Evolutionary conservation across 441 rosid species (phyloP).

Genomic region (Jatropha podagrica): DNA sequence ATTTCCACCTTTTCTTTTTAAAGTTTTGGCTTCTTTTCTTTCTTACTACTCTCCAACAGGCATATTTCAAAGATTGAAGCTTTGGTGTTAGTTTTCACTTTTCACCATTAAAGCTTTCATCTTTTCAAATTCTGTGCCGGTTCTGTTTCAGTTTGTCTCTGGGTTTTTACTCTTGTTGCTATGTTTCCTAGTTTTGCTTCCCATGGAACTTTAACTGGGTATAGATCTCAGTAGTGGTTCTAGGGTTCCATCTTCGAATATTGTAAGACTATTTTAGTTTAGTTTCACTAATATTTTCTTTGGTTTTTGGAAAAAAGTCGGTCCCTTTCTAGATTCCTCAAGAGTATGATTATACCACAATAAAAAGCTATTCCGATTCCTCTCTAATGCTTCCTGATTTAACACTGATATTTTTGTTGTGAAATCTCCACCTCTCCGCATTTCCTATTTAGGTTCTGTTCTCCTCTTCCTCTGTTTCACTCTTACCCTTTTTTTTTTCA

Average conservation of each 20-base stretch:
- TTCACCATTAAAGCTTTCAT: conserved; percentile 22
- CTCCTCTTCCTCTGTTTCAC: conserved; percentile 22
- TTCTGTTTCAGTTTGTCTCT: conserved; percentile 16
- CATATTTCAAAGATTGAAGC: conserved; percentile 15
- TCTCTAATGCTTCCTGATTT: conserved; percentile 52
- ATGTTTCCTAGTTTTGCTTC: conserved; percentile 9
- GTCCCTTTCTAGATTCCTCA: conserved; percentile 69
- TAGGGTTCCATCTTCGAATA: conserved; percentile 26
- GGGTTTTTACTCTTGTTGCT: conserved; percentile 26
- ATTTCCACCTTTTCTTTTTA: conserved; percentile 5
- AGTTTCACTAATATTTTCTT: not conserved
- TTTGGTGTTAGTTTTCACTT: conserved; percentile 17
- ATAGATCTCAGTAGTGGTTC: conserved; percentile 35
- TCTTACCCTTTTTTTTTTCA: not conserved
- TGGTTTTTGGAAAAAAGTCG: conserved; percentile 27
- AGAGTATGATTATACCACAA: conserved; percentile 43
- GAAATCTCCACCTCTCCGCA: conserved; percentile 41
- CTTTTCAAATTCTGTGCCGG: conserved; percentile 15
- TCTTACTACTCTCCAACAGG: not conserved
- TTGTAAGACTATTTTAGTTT: not conserved
- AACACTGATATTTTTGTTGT: conserved; percentile 48
- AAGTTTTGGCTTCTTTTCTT: not conserved
- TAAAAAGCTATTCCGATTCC: conserved; percentile 66
- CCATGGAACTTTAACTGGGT: conserved; percentile 18
- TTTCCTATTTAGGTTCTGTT: conserved; percentile 26